Base-by-base conservation (phyloP, 768 basidiomycete species). In the Amanita thiersii region DNA sequence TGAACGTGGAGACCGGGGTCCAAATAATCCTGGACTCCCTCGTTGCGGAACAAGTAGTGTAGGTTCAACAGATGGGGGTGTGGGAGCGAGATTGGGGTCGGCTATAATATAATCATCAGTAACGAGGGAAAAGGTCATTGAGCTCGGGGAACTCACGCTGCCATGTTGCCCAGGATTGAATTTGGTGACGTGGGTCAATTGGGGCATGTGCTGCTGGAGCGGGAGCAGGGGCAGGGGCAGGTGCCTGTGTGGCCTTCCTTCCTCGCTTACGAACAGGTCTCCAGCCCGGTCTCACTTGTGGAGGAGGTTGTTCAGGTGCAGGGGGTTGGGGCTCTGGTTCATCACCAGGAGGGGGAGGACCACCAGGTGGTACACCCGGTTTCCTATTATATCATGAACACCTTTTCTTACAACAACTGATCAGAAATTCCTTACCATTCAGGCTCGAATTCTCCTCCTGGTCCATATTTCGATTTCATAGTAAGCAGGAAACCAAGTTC, bases 371-470 rank as follows among this genome's bases (percentile, higher is more conserved):
- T 29, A 34, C 17, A 15, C 31, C 50, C n/a, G 74, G 75, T 62
- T 62, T 66, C 72, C 69, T 70, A 39, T 28, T 11, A 14, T 20
- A 29, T 35, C 8, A 17, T 37, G 17, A 44, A n/a, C 25, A 37
- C 11, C 17, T 26, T n/a, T 7, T 8, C 18, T 11, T 7, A 8
- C 14, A 29, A n/a, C 23, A 15, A 5, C 9, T 9, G 10, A 8
- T 25, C 20, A 61, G 60, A 10, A 55, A 50, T 14, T 50, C 15
- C 54, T 28, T 63, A 79, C 87, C 88, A 90, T n/a, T 85, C 79
- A 5, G 81, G 73, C 52, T 88, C 82, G 53, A 84, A 91, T 57
- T 87, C 81, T 38, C 88, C 88, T 43, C 86, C 86, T n/a, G 86
- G 79, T 4, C 80, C 81, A 50, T 87, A 86, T 55, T 84, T 84